These are phyloP conservation scores for Phaeodactylum tricornutum DNA, from an alignment of 108 stramenopile species.

Conservation along the genomic window DNA sequence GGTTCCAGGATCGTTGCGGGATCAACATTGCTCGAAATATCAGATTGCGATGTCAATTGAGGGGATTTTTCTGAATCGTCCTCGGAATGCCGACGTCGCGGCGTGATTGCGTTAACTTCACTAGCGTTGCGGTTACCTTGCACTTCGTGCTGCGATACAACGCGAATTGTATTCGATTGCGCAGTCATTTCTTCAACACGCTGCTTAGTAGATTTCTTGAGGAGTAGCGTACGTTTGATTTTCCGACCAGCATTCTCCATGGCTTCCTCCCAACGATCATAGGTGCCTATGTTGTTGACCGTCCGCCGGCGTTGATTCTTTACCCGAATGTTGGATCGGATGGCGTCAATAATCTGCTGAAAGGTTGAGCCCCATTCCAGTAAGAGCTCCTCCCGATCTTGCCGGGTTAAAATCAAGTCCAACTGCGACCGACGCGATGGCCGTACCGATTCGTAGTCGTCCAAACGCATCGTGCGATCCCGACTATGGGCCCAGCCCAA, in stretches of 20 bases:
- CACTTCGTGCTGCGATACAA: too few relatives aligned
- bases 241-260: constrained; percentile 31
- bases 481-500: constrained; percentile 26
- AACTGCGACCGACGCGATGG: constrained; percentile 17
- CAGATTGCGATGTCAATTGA: too few relatives aligned
- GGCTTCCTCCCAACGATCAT: constrained; percentile 36
- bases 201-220: constrained; percentile 2
- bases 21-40: too few relatives aligned
- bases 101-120: too few relatives aligned
- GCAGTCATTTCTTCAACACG: constrained; percentile 2
- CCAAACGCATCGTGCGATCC: constrained; percentile 22
- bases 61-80: too few relatives aligned
- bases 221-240: constrained; percentile 24
- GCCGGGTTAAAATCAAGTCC: constrained; percentile 41
- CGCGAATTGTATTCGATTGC: too few relatives aligned
- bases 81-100: too few relatives aligned
- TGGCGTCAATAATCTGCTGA: constrained; percentile 46
- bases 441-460: constrained; percentile 37
- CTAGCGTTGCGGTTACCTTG: too few relatives aligned
- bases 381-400: constrained; percentile 45
- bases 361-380: constrained; percentile 44
- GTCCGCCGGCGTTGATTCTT: constrained; percentile 62
- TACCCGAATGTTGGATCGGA: constrained; percentile 38
- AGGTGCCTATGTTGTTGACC: constrained; percentile 45
- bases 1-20: too few relatives aligned